Evolutionary conservation across 2,329 filamentous ascomycete genomes (phyloP), one percentile per base, ranked within the genome.

Genomic region (Diaporthe aspalathi): DNA sequence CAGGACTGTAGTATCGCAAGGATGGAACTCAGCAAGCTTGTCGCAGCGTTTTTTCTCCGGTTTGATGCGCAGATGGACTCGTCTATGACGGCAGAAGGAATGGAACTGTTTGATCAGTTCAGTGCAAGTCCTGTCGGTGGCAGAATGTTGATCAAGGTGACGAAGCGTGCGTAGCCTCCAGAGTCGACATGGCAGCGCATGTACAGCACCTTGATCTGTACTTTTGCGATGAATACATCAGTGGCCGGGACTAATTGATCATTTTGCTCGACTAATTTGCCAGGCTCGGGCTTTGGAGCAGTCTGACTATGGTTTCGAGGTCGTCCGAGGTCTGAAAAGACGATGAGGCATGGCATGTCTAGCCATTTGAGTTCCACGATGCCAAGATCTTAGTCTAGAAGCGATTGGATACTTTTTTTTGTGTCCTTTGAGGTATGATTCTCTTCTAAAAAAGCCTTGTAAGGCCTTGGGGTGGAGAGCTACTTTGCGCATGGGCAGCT

Each of bases 341-440:
- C n/a, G n/a, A n/a, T n/a, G n/a, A n/a, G n/a, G n/a, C n/a, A n/a
- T n/a, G n/a, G n/a, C n/a, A n/a, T n/a, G n/a, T n/a, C n/a, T n/a
- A n/a, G n/a, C n/a, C n/a, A n/a, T n/a, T n/a, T n/a, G n/a, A n/a
- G n/a, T n/a, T n/a, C n/a, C n/a, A n/a, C n/a, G n/a, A n/a, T n/a
- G n/a, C n/a, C n/a, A n/a, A n/a, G n/a, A n/a, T 53, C 4, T 32
- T 53, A 47, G 56, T 65, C 32, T 47, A 65, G 24, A 69, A 52
- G 12, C 63, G 45, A 69, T 29, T 14, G 2, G 17, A 16, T 29
- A n/a, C n/a, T 8, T 27, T 38, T 0, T 20, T 16, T 57, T 8
- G 0, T 57, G 20, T 40, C 11, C 4, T 7, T 2, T 20, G 14
- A 17, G 14, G n/a, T 5, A 4, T 24, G 20, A 8, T 3, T 22